These are phyloP conservation scores for Arachnopeziza araneosa DNA, from an alignment of 2,329 filamentous ascomycete genomes.

Conservation along the genomic window DNA sequence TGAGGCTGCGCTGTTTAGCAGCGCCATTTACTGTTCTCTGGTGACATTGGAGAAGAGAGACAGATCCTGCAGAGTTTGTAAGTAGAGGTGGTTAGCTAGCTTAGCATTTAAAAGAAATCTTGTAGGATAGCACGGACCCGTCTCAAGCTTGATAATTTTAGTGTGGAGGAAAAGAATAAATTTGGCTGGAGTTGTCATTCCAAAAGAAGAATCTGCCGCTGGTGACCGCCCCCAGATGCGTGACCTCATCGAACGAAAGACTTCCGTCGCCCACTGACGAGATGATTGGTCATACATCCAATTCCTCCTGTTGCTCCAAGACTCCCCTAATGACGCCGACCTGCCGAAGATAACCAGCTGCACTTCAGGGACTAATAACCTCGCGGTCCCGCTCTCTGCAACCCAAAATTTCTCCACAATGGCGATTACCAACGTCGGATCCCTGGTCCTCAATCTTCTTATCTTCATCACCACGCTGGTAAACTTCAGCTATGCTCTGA, in stretches of 20 bases:
- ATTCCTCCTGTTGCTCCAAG: no score
- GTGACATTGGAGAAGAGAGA: not conserved
- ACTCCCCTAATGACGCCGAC: no score
- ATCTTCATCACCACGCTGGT: constrained; percentile 49
- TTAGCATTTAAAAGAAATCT: not conserved
- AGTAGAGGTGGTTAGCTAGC: not conserved
- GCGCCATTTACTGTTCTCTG: not conserved
- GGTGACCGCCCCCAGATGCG: not conserved
- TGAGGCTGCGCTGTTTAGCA: not conserved
- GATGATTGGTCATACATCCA: not conserved
- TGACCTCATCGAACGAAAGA: not conserved
- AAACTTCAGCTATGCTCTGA: constrained; percentile 47
- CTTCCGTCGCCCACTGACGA: not conserved
- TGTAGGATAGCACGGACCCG: not conserved
- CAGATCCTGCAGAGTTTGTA: not conserved
- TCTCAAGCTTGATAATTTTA: not conserved
- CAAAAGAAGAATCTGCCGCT: not conserved
- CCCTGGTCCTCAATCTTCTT: constrained; percentile 45
- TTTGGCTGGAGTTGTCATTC: not conserved
- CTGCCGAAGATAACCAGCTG: no score
- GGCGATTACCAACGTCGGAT: constrained; percentile 47
- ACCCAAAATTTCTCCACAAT: constrained; percentile 28
- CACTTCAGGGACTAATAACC: no score
- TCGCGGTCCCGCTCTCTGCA: not conserved
- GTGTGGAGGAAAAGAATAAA: not conserved